phyloP scores from a whole-genome alignment of 805 yeast genomes.

The Wickerhamiella qilinensis region DNA sequence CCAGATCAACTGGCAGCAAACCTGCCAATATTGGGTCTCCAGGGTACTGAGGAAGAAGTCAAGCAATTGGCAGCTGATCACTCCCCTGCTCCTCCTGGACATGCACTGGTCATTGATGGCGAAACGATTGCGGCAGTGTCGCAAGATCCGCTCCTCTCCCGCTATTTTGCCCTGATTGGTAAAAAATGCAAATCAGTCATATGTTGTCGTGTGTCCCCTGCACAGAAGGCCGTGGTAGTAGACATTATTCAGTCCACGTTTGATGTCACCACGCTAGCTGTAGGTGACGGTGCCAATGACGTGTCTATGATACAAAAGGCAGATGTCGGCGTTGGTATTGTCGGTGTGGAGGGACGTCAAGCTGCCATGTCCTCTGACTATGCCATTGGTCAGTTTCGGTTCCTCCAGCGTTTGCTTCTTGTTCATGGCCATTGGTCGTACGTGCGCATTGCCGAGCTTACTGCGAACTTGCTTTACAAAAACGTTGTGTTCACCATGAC shows the following conservation, averaged over 20 bases:
- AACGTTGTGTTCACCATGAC: slow-evolving; percentile 61
- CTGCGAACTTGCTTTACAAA: slow-evolving; percentile 68
- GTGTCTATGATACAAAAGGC: slow-evolving; percentile 85
- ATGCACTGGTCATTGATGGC: slow-evolving; percentile 59
- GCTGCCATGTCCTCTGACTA: slow-evolving; percentile 81
- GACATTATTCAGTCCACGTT: slow-evolving; percentile 47
- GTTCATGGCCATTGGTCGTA: slow-evolving; percentile 80
- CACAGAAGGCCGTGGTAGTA: slow-evolving; percentile 69
- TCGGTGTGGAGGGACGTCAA: slow-evolving; percentile 78
- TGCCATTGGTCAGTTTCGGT: slow-evolving; percentile 68
- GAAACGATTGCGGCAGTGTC: slow-evolving; percentile 30
- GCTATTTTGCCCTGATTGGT: slow-evolving; percentile 47
- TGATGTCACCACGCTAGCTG: slow-evolving; percentile 63
- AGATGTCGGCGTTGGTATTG: slow-evolving; percentile 71
- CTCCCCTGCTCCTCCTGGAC: slow-evolving; percentile 39
- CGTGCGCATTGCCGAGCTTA: slow-evolving; percentile 59
- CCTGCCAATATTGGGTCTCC: slow-evolving; percentile 29
- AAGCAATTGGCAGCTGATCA: slow-evolving; percentile 42
- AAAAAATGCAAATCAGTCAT: slow-evolving; percentile 63
- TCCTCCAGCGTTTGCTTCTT: slow-evolving; percentile 43
- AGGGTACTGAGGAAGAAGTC: slow-evolving; percentile 26
- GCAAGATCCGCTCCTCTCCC: neutral
- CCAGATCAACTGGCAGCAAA: slow-evolving; percentile 32
- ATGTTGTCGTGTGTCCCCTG: slow-evolving; percentile 76
- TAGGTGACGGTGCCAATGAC: slow-evolving; percentile 80